Conservation (phyloP, 352 stramenopile genomes). For the Phytophthora pistaciae region DNA sequence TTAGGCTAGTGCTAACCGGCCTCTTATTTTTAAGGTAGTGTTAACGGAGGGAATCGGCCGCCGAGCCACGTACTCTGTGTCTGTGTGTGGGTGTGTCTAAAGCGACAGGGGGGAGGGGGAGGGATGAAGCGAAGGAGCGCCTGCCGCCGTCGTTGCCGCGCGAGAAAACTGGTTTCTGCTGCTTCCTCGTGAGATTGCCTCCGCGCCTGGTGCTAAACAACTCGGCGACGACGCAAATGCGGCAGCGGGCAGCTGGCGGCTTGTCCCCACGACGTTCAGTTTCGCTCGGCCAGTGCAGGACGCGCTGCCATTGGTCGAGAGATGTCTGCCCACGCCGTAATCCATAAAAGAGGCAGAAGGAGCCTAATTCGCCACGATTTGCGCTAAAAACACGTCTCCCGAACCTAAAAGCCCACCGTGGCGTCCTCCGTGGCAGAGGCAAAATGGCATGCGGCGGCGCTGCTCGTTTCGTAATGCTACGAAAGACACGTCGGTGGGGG, state of each 20-base stretch:
- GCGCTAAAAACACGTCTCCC: slow-evolving; percentile 23
- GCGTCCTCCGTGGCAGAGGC: slow-evolving; percentile 5
- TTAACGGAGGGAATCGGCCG: background rate
- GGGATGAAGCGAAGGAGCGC: slow-evolving; percentile 12
- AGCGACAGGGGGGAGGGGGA: background rate
- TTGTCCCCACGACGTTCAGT: slow-evolving; percentile 40
- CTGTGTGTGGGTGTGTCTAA: background rate
- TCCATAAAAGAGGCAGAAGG: slow-evolving; percentile 14
- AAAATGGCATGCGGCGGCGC: background rate
- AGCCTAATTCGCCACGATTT: slow-evolving; percentile 31
- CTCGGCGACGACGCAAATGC: slow-evolving; percentile 37
- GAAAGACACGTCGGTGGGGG: background rate
- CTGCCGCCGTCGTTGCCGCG: slow-evolving; percentile 9
- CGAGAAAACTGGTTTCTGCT: slow-evolving; percentile 35
- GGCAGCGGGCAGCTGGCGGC: slow-evolving; percentile 6
- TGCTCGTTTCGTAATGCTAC: slow-evolving; percentile 5
- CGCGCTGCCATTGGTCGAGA: slow-evolving; percentile 31
- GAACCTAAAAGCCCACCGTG: slow-evolving; percentile 8
- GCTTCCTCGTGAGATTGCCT: slow-evolving; percentile 20
- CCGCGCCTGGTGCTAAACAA: slow-evolving; percentile 39
- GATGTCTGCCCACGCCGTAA: slow-evolving; percentile 8
- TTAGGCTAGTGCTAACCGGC: background rate
- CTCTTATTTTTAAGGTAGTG: background rate
- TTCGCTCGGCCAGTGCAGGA: slow-evolving; percentile 24
- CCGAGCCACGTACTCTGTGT: background rate